A percentile compares a stretch with the other conserved stretches of the same genome.
These are phyloP conservation scores for Solanum pennellii DNA, from an alignment of 257 asterid genomes.

Conservation along the genomic window DNA sequence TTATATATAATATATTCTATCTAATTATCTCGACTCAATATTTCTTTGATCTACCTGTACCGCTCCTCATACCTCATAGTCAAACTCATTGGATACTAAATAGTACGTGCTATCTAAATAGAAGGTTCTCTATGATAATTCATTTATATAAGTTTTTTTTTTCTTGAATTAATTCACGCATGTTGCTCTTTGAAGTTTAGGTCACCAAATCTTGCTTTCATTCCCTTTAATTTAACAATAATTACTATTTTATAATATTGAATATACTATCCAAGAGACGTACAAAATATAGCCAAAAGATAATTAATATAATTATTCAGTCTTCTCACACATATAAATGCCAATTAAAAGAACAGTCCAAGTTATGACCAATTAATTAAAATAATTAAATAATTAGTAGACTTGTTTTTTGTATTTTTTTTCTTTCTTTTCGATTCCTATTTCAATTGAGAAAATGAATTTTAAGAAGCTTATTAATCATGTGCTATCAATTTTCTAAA, in stretches of 20 bases:
- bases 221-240: not conserved
- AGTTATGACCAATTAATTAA: not conserved
- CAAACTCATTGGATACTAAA: not conserved
- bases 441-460: not conserved
- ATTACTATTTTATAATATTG: not conserved
- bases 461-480: not conserved
- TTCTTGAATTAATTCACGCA: not conserved
- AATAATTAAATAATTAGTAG: not conserved
- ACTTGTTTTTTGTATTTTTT: not conserved
- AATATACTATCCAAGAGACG: not conserved
- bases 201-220: not conserved
- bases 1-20: not conserved
- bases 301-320: not conserved
- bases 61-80: not conserved
- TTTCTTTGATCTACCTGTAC: not conserved
- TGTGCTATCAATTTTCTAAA: not conserved
- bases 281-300: not conserved
- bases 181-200: not conserved
- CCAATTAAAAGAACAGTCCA: not conserved
- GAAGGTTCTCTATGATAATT: not conserved
- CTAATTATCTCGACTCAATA: not conserved
- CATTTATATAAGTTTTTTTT: not conserved
- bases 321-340: not conserved
- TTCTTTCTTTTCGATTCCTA: not conserved
- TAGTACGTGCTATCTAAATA: not conserved